Evolutionary conservation across 257 asterid genomes (phyloP).

Genomic region (Solanum pennellii): DNA sequence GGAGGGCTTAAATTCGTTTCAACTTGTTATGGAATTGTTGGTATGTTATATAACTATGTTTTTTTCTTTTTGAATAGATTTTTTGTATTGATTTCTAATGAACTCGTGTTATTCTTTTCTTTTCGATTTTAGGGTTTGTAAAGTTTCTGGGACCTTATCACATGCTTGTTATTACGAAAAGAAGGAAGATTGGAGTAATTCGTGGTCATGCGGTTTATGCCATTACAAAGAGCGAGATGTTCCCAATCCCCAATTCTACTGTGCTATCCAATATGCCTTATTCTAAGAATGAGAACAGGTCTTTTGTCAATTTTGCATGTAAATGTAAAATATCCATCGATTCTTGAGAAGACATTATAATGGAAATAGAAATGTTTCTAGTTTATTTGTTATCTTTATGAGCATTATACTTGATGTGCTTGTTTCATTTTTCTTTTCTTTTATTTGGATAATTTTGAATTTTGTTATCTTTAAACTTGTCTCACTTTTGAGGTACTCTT

Average conservation of each 20-base stretch:
- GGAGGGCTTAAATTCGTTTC: constrained; percentile 87
- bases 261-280: constrained; percentile 54
- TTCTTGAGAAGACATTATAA: constrained; percentile 23
- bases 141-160: constrained; percentile 91
- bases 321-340: constrained; percentile 40
- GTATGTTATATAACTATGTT: constrained; percentile 25
- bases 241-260: constrained; percentile 57
- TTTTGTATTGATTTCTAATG: neutral
- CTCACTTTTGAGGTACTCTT: constrained; percentile 16
- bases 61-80: neutral
- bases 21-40: constrained; percentile 79
- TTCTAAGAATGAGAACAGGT: constrained; percentile 98
- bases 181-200: constrained; percentile 73
- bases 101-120: neutral
- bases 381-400: constrained; percentile 24
- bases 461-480: constrained; percentile 13
- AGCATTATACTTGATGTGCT: neutral
- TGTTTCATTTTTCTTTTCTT: neutral
- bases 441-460: constrained; percentile 4
- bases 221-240: constrained; percentile 64
- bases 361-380: constrained; percentile 23
- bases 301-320: constrained; percentile 63
- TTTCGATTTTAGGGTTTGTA: constrained; percentile 49
- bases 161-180: constrained; percentile 78
- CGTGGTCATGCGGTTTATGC: constrained; percentile 92